Evolutionary conservation across 2,329 filamentous ascomycete species (phyloP).

Genomic region (Aspergillus udagawae): DNA sequence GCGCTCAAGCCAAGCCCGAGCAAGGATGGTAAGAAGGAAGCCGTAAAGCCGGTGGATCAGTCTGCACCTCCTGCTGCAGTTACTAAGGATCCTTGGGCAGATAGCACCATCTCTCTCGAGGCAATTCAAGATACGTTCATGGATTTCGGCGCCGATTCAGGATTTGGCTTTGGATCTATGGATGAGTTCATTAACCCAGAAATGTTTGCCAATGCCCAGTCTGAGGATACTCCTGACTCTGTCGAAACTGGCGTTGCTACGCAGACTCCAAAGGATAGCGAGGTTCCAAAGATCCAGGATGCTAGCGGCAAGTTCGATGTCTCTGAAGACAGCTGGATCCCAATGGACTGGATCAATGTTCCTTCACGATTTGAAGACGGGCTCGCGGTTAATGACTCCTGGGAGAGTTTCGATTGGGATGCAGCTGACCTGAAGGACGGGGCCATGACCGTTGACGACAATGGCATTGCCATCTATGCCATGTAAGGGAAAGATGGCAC

Average conservation of each 20-base stretch:
- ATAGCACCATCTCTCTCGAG: constrained; percentile 35
- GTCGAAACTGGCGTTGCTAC: constrained; percentile 32
- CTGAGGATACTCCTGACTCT: constrained; percentile 36
- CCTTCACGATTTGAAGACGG: constrained; percentile 23
- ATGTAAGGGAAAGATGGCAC: constrained; percentile 20
- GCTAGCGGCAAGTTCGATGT: constrained; percentile 25
- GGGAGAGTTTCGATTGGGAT: constrained; percentile 40
- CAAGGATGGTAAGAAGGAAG: constrained; percentile 26
- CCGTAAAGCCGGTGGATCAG: constrained; percentile 18
- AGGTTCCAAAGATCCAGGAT: constrained; percentile 30
- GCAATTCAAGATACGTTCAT: constrained; percentile 37
- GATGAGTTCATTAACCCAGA: constrained; percentile 37
- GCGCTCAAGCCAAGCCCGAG: constrained; percentile 20
- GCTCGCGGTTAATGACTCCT: constrained; percentile 24
- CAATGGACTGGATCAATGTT: constrained; percentile 31
- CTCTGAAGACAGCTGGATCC: constrained; percentile 28
- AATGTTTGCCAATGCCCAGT: constrained; percentile 30
- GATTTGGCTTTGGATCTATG: constrained; percentile 32
- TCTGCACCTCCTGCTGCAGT: constrained; percentile 8
- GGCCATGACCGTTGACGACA: constrained; percentile 21
- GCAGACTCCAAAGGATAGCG: constrained; percentile 35
- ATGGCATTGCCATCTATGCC: constrained; percentile 24
- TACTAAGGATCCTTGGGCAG: constrained; percentile 34
- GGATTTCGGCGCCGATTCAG: constrained; percentile 26
- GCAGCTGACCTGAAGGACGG: constrained; percentile 28